Conservation (phyloP, 2,329 filamentous ascomycete genomes). For the Cladobotryum mycophilum region DNA sequence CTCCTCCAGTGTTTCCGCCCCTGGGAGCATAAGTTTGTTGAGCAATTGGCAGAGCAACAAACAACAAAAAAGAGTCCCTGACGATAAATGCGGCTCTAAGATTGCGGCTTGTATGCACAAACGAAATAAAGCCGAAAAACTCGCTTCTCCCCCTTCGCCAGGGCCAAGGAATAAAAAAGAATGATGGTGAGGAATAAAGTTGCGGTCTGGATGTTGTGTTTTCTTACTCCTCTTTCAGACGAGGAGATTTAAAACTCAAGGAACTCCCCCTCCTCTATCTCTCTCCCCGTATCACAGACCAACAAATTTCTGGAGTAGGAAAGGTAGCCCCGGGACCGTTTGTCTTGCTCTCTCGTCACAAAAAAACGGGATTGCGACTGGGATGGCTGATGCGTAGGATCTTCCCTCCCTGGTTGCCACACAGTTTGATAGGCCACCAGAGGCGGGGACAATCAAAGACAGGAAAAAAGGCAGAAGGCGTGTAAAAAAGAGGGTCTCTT, state of each 20-base stretch:
- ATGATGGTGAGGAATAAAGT: neutral
- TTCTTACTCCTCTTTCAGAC: too few species aligned
- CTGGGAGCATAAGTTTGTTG: neutral
- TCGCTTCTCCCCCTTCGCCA: neutral
- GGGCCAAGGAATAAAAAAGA: too few species aligned
- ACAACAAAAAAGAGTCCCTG: neutral
- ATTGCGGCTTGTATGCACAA: neutral
- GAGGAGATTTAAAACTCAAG: too few species aligned
- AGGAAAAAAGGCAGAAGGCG: too few species aligned
- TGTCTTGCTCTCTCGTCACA: constrained; percentile 6
- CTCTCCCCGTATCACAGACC: neutral
- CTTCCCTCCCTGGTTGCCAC: neutral
- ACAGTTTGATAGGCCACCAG: too few species aligned
- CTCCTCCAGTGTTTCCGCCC: neutral
- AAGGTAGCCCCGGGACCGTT: neutral
- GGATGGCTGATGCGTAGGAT: constrained; percentile 5
- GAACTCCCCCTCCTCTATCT: too few species aligned
- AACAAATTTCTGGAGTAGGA: neutral
- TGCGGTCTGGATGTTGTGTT: constrained; percentile 3
- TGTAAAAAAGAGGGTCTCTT: neutral
- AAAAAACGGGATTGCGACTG: constrained; percentile 13
- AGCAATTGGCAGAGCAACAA: neutral
- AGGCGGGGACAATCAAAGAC: too few species aligned
- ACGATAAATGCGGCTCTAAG: too few species aligned
- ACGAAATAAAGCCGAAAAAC: neutral